Conservation (phyloP, 495 filamentous ascomycete species). For the Hapsidospora chrysogenum region DNA sequence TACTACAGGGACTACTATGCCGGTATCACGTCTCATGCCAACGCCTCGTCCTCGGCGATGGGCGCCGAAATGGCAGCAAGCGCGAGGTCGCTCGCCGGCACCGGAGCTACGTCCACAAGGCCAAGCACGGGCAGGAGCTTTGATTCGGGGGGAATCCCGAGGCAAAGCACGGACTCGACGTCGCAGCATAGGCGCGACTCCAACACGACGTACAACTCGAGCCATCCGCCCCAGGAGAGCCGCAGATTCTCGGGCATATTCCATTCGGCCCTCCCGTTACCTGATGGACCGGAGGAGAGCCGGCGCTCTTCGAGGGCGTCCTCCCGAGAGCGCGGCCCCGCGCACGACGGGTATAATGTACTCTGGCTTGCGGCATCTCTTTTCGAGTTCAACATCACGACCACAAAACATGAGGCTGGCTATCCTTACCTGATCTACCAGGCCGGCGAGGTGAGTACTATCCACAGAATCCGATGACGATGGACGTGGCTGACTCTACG, state of each 20-base stretch:
- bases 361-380: constrained; percentile 87
- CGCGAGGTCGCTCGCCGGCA: constrained; percentile 14
- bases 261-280: constrained; percentile 72
- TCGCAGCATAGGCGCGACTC: constrained; percentile 26
- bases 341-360: constrained; percentile 27
- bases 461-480: background rate
- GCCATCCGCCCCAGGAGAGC: constrained; percentile 18
- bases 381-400: constrained; percentile 92
- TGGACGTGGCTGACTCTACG: background rate
- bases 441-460: constrained; percentile 53
- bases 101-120: constrained; percentile 12
- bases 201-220: constrained; percentile 26
- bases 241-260: constrained; percentile 52
- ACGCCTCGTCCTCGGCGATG: constrained; percentile 24
- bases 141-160: constrained; percentile 22
- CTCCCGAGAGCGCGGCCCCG: constrained; percentile 25
- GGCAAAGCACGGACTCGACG: constrained; percentile 25
- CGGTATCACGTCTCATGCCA: constrained; percentile 18
- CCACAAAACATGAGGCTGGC: constrained; percentile 78
- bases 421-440: constrained; percentile 94
- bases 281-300: constrained; percentile 38
- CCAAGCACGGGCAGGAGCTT: constrained; percentile 35
- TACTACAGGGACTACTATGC: constrained; percentile 32
- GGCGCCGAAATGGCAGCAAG: constrained; percentile 20
- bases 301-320: constrained; percentile 31